Evolutionary conservation across 1,139 yeast genomes (phyloP), one percentile per base, ranked within the genome.

Genomic region (Candida freyschussii): DNA sequence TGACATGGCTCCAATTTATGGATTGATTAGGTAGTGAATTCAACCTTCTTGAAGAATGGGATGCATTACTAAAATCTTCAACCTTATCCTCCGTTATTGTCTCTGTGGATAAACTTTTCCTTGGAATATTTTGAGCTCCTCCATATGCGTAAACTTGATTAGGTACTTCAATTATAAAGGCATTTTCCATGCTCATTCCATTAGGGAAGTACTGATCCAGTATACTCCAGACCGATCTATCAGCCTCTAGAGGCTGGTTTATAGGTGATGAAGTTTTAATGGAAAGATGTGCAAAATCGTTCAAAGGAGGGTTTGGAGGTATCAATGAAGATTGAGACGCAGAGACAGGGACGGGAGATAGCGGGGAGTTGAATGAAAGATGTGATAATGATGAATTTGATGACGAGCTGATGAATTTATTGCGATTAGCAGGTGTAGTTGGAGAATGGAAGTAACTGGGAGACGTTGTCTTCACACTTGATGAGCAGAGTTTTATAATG

Each of bases 171-270:
- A 82, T 67, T 2, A 81, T 53, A 14, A 83, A 64, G 0, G 94
- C 84, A 38, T 82, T 87, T 14, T 62, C 59, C 71, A 81, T 73
- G 2, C 57, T 43, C 89, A 82, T 83, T 0, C 89, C 89, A 13
- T 63, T 55, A 0, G 91, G 87, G 50, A 63, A 83, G 48, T 71
- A 69, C 19, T 62, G 62, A 39, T 81, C 87, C 13, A 84, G 47
- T 0, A 82, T 45, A 9, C 63, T 59, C 72, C 77, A 77, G 3
- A 84, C 78, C 21, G 64, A 55, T 34, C 71, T 74, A 51, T 84
- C 93, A 0, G 94, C 86, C 37, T 73, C 78, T 14, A 81, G 55
- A n/a, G 57, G 55, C 5, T 29, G 20, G 5, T 33, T 7, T 2
- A 37, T 34, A 7, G 54, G 51, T 4, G 50, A 42, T 6, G 18